Conservation (phyloP, 2,329 filamentous ascomycete genomes). For the Ascochyta pisi region DNA sequence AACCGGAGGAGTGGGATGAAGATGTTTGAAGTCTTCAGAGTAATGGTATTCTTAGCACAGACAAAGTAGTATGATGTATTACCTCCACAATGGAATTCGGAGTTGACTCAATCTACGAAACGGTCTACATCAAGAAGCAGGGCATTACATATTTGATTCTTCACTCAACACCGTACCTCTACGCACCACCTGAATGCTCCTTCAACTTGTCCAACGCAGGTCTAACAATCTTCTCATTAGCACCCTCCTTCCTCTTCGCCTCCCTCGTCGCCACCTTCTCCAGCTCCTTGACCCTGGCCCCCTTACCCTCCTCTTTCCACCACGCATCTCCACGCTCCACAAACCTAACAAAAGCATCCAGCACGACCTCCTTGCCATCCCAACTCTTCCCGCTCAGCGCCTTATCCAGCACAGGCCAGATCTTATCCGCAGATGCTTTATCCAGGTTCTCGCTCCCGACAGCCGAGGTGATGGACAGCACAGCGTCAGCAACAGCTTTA, state of each 20-base stretch:
- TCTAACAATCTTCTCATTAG: constrained; percentile 60
- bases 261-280: constrained; percentile 76
- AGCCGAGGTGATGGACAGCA: constrained; percentile 66
- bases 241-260: constrained; percentile 88
- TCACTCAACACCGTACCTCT: not conserved
- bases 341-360: constrained; percentile 81
- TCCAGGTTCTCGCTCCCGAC: constrained; percentile 66
- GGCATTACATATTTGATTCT: too few species aligned
- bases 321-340: constrained; percentile 68
- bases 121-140: too few species aligned
- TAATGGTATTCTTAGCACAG: not conserved
- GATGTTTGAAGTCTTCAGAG: not conserved
- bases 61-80: too few species aligned
- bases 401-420: constrained; percentile 87
- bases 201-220: constrained; percentile 28
- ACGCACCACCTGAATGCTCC: constrained; percentile 3
- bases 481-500: constrained; percentile 76
- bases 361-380: constrained; percentile 84
- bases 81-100: too few species aligned
- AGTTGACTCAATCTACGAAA: too few species aligned
- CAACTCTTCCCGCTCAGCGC: constrained; percentile 89
- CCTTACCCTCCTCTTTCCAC: constrained; percentile 62
- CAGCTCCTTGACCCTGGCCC: constrained; percentile 69
- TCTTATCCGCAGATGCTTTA: constrained; percentile 63
- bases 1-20: not conserved